These are phyloP conservation scores for Diddensiella santjacobensis DNA, from an alignment of 805 yeast species.

Conservation along the genomic window DNA sequence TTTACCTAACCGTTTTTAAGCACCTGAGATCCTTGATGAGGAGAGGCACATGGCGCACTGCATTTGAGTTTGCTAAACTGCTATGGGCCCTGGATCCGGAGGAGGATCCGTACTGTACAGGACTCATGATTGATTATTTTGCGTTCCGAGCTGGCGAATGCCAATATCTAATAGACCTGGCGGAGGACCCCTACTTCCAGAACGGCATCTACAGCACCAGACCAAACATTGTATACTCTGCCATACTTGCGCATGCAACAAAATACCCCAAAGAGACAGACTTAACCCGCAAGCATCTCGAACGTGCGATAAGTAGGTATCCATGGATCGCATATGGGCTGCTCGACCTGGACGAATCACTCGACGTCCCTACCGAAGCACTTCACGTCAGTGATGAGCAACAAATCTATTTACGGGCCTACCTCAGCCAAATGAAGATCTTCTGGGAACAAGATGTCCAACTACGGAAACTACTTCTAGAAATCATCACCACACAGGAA, in stretches of 20 bases:
- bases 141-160: slow-evolving; percentile 64
- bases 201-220: slow-evolving; percentile 65
- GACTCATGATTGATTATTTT: slow-evolving; percentile 78
- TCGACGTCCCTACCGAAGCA: slow-evolving; percentile 8
- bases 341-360: slow-evolving; percentile 33
- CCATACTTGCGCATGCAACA: slow-evolving; percentile 55
- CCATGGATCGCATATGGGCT: slow-evolving; percentile 55
- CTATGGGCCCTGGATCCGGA: slow-evolving; percentile 67
- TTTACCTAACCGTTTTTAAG: slow-evolving; percentile 69
- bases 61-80: slow-evolving; percentile 68
- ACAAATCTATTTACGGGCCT: slow-evolving; percentile 20
- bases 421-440: slow-evolving; percentile 20
- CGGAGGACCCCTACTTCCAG: slow-evolving; percentile 38
- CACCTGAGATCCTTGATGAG: slow-evolving; percentile 68
- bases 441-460: slow-evolving; percentile 23
- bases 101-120: slow-evolving; percentile 80
- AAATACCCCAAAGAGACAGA: slow-evolving; percentile 35
- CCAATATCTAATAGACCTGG: slow-evolving; percentile 56
- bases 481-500: slow-evolving; percentile 5
- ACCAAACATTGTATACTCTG: slow-evolving; percentile 66
- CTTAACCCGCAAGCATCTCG: slow-evolving; percentile 42
- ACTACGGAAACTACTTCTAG: slow-evolving; percentile 16
- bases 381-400: slow-evolving; percentile 20
- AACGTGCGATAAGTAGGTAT: slow-evolving; percentile 49
- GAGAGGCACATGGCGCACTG: slow-evolving; percentile 73